These are phyloP conservation scores for Vitis hybrid DNA, from an alignment of 177 flowering plant genomes.

Conservation along the genomic window DNA sequence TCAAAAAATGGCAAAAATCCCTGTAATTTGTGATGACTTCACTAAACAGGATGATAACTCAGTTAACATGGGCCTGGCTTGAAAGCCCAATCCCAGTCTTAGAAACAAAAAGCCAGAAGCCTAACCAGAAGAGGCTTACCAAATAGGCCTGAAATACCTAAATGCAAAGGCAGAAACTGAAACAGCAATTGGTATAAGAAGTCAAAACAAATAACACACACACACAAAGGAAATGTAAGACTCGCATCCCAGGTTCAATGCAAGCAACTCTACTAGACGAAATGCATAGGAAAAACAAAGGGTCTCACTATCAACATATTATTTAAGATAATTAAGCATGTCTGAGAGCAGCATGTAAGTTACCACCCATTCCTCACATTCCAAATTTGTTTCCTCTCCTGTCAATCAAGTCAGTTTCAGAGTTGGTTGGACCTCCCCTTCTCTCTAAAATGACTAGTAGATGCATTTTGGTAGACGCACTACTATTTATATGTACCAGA, in stretches of 20 bases:
- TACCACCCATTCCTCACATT: slow-evolving; percentile 18
- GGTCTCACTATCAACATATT: slow-evolving; percentile 23
- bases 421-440: slow-evolving; percentile 25
- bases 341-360: slow-evolving; percentile 17
- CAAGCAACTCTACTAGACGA: slow-evolving; percentile 4
- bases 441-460: background rate
- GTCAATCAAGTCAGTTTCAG: slow-evolving; percentile 45
- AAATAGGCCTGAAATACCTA: too few relatives aligned
- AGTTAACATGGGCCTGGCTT: too few relatives aligned
- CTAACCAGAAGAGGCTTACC: too few relatives aligned
- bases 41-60: too few relatives aligned
- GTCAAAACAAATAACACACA: too few relatives aligned
- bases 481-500: slow-evolving; percentile 15
- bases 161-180: too few relatives aligned
- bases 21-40: too few relatives aligned
- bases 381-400: slow-evolving; percentile 20
- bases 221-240: background rate
- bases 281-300: slow-evolving; percentile 11
- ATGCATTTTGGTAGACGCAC: slow-evolving; percentile 4
- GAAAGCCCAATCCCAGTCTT: too few relatives aligned
- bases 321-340: slow-evolving; percentile 35
- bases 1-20: too few relatives aligned
- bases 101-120: too few relatives aligned
- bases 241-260: background rate
- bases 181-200: too few relatives aligned